Evolutionary conservation across 2,329 filamentous ascomycete species (phyloP), one percentile per base, ranked within the genome.

Genomic region (Aspergillus thermomutatus): DNA sequence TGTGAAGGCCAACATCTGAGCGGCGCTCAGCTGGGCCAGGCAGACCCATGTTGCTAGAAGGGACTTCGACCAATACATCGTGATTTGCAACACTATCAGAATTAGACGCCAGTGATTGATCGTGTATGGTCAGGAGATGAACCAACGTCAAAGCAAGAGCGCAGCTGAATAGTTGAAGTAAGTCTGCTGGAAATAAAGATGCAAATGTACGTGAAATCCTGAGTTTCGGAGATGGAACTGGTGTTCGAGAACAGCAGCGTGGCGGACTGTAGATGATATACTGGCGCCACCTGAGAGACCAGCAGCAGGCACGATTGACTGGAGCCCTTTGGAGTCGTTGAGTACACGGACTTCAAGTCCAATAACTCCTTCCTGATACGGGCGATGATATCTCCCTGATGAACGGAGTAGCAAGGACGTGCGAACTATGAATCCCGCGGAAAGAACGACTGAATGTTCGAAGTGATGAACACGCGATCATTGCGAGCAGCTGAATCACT

Each of bases 1-100:
- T 60, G 82, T 83, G 74, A 83, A 86, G 60, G 73, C 68, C 50
- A 84, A 54, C 8, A 72, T 71, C 58, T 81, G 75, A 48, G 82
- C 83, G 53, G 79, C 67, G 53, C 77, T 79, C 50, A 78, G 61
- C 50, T 72, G 65, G 54, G 78, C 66, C 51, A 82, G 50, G 7
- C 66, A 73, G 50, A 77, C 72, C 45, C 76, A 75, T 63, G 73
- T 66, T 50, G 77, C 75, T 61, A 85, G 60, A 60, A 85, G 58
- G 62, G 76, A 69, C 57, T 77, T 75, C 66, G 79, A 68, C 69
- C 83, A 79, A 67, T 77, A 73, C 83, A 85, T 85, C 53, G 61
- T 77, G 68, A 52, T 23, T 46, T 37, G 19, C 19, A 52, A 11
- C 37, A 27, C 31, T 26, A 45, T 28, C 41, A 54, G 51, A 14